A percentile compares a stretch with the other conserved stretches of the same genome.
These are phyloP conservation scores for Talaromyces sp. DNA, from an alignment of 2,329 filamentous ascomycete species.

Conservation along the genomic window DNA sequence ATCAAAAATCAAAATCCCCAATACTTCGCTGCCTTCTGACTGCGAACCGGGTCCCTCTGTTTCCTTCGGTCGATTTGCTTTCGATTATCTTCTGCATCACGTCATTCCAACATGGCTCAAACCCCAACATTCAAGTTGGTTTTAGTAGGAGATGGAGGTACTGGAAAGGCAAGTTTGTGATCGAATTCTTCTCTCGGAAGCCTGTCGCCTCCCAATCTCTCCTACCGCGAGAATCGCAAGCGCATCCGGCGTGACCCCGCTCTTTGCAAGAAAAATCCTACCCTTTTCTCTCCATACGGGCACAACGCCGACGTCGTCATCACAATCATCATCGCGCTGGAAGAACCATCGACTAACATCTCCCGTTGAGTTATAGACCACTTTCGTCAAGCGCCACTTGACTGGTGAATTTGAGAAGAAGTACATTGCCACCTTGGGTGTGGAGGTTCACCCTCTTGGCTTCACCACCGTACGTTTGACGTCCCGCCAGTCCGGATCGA, in stretches of 20 bases:
- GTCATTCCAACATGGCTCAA: slow-evolving; percentile 55
- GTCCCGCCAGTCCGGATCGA: slow-evolving; percentile 13
- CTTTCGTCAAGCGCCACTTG: slow-evolving; percentile 99
- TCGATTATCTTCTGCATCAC: slow-evolving; percentile 13
- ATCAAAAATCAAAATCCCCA: background rate
- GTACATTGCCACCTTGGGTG: slow-evolving; percentile 99
- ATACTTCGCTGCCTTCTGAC: background rate
- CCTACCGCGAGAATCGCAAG: background rate
- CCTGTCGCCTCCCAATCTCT: background rate
- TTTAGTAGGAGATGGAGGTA: slow-evolving; percentile 98
- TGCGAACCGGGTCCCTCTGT: slow-evolving; percentile 6
- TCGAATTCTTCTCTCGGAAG: slow-evolving; percentile 9
- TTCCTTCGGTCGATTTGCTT: slow-evolving; percentile 13
- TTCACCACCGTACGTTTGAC: slow-evolving; percentile 83
- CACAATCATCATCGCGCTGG: slow-evolving; percentile 1
- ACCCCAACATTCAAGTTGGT: slow-evolving; percentile 98
- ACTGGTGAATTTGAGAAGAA: slow-evolving; percentile 99
- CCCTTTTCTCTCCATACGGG: background rate
- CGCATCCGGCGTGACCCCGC: slow-evolving; percentile 12
- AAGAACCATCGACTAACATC: background rate
- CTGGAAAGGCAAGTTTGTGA: slow-evolving; percentile 77
- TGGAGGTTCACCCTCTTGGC: slow-evolving; percentile 96
- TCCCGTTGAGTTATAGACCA: slow-evolving; percentile 61
- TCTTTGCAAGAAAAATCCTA: background rate
- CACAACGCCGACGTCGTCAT: background rate